Evolutionary conservation across 345 rosid genomes (phyloP).

Genomic region (Melaleuca quinquenervia): DNA sequence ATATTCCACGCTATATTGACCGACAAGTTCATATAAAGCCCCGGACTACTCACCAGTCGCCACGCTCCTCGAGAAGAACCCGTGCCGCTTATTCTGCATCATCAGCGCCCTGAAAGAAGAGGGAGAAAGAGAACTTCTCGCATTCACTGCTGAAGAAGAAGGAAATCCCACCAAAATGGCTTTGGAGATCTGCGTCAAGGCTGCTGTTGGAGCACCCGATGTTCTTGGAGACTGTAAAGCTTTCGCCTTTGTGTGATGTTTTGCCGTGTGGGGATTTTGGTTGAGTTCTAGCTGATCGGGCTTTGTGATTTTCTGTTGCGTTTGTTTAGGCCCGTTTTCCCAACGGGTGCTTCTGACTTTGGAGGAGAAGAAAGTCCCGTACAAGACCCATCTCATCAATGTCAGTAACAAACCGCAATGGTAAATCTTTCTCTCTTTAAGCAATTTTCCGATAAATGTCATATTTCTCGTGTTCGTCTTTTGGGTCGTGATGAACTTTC

Average conservation of each 20-base stretch:
- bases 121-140: not conserved
- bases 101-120: not conserved
- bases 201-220: slow-evolving; percentile 64
- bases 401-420: slow-evolving; percentile 66
- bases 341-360: slow-evolving; percentile 60
- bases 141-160: not conserved
- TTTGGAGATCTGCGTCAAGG: slow-evolving; percentile 79
- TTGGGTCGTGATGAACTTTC: not conserved
- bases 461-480: not conserved
- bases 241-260: not conserved
- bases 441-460: not conserved
- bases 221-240: slow-evolving; percentile 2
- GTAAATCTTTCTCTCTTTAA: slow-evolving; percentile 11
- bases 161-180: slow-evolving; percentile 21
- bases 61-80: not conserved
- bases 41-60: not conserved
- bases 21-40: not conserved
- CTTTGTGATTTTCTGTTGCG: not conserved
- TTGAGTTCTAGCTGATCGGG: not conserved
- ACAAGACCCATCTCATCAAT: slow-evolving; percentile 49
- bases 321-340: slow-evolving; percentile 55
- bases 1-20: not conserved
- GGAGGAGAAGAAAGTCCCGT: slow-evolving; percentile 78
- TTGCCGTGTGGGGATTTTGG: not conserved
- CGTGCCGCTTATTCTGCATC: not conserved